Evolutionary conservation across 176 grass and related monocot species (phyloP), one percentile per base, ranked within the genome.

Genomic region (Microstegium vimineum): DNA sequence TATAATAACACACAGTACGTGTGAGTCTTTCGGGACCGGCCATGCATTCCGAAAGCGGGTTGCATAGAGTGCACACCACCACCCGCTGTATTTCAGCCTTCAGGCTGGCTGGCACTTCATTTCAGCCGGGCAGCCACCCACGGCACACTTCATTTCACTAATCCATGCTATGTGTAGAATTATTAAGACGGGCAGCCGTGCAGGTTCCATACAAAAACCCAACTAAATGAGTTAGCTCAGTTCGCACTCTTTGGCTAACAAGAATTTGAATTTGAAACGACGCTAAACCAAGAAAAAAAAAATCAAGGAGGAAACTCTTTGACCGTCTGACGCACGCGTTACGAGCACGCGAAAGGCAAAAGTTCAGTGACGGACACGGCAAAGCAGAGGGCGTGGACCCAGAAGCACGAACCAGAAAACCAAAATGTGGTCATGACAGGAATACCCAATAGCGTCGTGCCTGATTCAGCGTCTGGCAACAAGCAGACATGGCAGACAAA

Each of bases 401-500:
- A 82, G 71, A 4, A n/a, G n/a, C n/a, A n/a, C n/a, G n/a, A n/a
- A n/a, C n/a, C n/a, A n/a, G n/a, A n/a, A n/a, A n/a, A n/a, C n/a
- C n/a, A n/a, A 31, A 71, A 22, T 30, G 7, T 1, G 16, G 15
- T 13, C 18, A 33, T 27, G 12, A 40, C 10, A 84, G 74, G 15
- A 56, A 52, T 52, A 14, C 1, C 4, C 28, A 22, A 83, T 72
- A 41, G 27, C 46, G 10, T 35, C 26, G 3, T 12, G 46, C 23
- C 38, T 25, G 38, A 41, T 8, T 22, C 60, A n/a, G 20, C 28
- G 31, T 61, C 74, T 13, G 22, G 70, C 71, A 89, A 69, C 70
- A 84, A 67, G 28, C 76, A 73, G 67, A 72, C 36, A 66, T 66
- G n/a, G 71, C 83, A 77, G 78, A 77, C 83, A 86, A 86, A 73